Base-by-base conservation (phyloP, 257 asterid species). In the Lycium barbarum region DNA sequence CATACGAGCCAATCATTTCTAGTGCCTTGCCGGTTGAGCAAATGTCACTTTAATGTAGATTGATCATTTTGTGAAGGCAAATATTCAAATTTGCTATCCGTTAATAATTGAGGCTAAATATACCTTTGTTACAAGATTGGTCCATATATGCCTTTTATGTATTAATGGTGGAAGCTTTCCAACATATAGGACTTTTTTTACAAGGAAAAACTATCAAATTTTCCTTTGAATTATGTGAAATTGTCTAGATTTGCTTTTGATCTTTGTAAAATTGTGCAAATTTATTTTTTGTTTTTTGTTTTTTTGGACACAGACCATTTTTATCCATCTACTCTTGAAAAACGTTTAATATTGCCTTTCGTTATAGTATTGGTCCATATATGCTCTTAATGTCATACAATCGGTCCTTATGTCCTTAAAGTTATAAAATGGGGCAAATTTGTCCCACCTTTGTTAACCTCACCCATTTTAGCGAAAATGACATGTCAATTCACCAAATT, bases 31-130 rank as follows among this genome's bases (percentile, higher is more conserved):
- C 7, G 15, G 59, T 73, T 73, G 59, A 5, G 59, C 18, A 47
- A 11, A 73, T 71, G 80, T 5, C 80, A 20, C n/a, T 9, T 71
- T 71, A 7, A 43, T 18, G 6, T 68, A 70, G 54, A 71, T 73
- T 73, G 58, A 20, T 74, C 61, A 49, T 74, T 49, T 49, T 49
- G 22, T 68, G 78, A 70, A 70, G 78, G 78, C 15, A 70, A 38
- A 7, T 70, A 14, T 38, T 70, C 78, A 70, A 38, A 67, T 3
- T 38, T 70, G 53, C 78, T 26, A 38, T 38, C 47, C 9, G 53
- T 40, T 38, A 7, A 3, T 38, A 40, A 14, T 70, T 38, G 53
- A 38, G 78, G 78, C 26, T 7, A 36, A 67, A 14, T 35, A 14
- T 14, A 36, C 47, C 47, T 47, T 66, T 0, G 22, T 15, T 35